Base-by-base conservation (phyloP, 768 basidiomycete genomes). In the Termitomyces sp. region DNA sequence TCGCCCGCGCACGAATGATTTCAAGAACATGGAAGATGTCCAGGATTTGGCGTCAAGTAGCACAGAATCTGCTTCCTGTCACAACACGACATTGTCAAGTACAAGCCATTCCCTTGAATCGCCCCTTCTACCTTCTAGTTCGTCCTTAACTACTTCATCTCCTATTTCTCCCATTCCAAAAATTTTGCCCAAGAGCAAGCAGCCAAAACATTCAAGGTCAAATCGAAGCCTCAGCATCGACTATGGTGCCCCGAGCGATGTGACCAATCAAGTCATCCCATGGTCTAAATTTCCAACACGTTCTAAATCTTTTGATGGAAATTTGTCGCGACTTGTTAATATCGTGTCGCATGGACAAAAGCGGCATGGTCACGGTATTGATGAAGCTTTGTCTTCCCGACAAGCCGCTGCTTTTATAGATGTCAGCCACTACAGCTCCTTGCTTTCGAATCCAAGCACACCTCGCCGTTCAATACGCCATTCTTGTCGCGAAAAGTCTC, bases 1-100 rank as follows among this genome's bases (percentile, higher is more conserved):
- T 13, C 33, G 39, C 42, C 18, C 40, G 20, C 49, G 28, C 32
- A 58, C 18, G 24, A 52, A 42, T 33, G 49, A 66, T 36, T 63
- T 66, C 18, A 54, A 63, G 32, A 63, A 52, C 46, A 66, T 61
- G 65, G 65, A 60, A 48, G 59, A 66, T 28, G 24, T 66, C 20
- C 42, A 38, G 15, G 51, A 59, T 39, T 51, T 61, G 16, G 20
- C 18, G 7, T 58, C 61, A 38, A 42, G 48, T 35, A 63, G 52
- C 44, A 45, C 58, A 38, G 50, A 52, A 12, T 52, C 64, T 35
- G 24, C 45, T 39, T 59, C 64, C 24, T 50, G 58, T 38, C 46
- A 59, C 20, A 57, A 20, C 45, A 46, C 33, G 20, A 38, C 55
- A 36, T 62, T 57, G 24, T 42, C 58, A 22, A 56, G 39, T 33